Evolutionary conservation across 805 yeast genomes (phyloP), one percentile per base, ranked within the genome.

Genomic region (Candida ovalis): DNA sequence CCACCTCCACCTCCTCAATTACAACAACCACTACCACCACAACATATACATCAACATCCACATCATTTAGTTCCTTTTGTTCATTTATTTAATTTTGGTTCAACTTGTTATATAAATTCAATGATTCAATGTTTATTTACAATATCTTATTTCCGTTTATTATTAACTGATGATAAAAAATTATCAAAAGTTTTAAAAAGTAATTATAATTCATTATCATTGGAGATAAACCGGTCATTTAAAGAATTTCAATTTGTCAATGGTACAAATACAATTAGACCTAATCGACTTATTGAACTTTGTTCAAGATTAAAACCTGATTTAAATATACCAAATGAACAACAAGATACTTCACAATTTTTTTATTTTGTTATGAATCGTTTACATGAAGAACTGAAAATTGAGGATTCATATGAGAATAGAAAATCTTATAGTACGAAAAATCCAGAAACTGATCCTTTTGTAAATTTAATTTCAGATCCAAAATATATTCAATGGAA

Each of bases 291-390:
- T 57, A 53, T 67, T 22, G 53, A 57, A 17, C 45, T 62, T 2
- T 70, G 86, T 38, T 73, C 81, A 41, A 63, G 71, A 1, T 59
- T 84, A 21, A 80, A 84, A 53, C 90, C 90, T 0, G 88, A 83
- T 56, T 74, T 85, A 46, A 69, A 72, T 53, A 84, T 86, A 12
- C 92, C 92, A 0, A 65, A 75, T 54, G 88, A 84, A 57, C 95
- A 87, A 58, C 94, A 87, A 59, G 95, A 87, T 62, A 83, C 91
- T 1, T 89, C 86, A 46, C 94, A 87, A 56, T 85, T 85, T 58
- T 64, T 87, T 40, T 72, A 85, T 61, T 79, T 86, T 50, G 54
- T 86, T 10, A 66, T 86, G 53, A 91, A 84, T 58, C 73, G 81
- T 52, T 62, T 87, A 12, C 92, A 87, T 61, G 82, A 81, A 43